Percentiles rank a stretch among this genome's conserved stretches.
phyloP scores from a whole-genome alignment of 169 alveolate species.

The Babesia gibsoni region DNA sequence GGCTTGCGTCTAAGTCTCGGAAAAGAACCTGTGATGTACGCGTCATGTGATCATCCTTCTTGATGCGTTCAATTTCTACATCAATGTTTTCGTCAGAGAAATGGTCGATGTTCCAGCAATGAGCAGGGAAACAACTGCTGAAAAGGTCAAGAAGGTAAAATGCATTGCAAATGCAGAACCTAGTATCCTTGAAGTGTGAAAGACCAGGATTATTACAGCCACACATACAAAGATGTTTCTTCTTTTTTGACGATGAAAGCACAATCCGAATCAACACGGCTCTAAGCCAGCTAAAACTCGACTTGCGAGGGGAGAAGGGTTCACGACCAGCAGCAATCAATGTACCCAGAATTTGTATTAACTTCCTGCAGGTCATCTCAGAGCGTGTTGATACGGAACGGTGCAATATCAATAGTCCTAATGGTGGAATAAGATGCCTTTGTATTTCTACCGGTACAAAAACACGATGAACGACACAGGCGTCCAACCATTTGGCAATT shows the following conservation, averaged over 20 bases:
- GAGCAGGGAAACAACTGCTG: slow-evolving; percentile 31
- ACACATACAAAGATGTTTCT: slow-evolving; percentile 9
- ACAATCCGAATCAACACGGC: slow-evolving; percentile 12
- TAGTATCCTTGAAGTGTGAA: background rate
- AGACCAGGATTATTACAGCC: slow-evolving; percentile 26
- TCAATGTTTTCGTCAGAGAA: slow-evolving; percentile 2
- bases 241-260: background rate
- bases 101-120: background rate
- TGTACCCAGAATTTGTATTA: background rate
- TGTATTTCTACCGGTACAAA: slow-evolving; percentile 23
- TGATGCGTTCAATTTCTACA: slow-evolving; percentile 32
- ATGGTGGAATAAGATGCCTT: slow-evolving; percentile 23
- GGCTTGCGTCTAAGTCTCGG: background rate
- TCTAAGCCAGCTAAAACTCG: background rate
- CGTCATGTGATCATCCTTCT: slow-evolving; percentile 22
- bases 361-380: background rate
- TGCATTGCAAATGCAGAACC: slow-evolving; percentile 23
- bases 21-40: slow-evolving; percentile 45
- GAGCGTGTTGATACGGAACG: background rate
- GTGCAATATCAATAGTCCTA: slow-evolving; percentile 16
- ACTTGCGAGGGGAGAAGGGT: background rate
- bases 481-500: slow-evolving; percentile 6
- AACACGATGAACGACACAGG: background rate
- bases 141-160: slow-evolving; percentile 24
- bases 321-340: background rate